Evolutionary conservation across 805 yeast genomes (phyloP).

Genomic region (Metschnikowia santaceciliae): DNA sequence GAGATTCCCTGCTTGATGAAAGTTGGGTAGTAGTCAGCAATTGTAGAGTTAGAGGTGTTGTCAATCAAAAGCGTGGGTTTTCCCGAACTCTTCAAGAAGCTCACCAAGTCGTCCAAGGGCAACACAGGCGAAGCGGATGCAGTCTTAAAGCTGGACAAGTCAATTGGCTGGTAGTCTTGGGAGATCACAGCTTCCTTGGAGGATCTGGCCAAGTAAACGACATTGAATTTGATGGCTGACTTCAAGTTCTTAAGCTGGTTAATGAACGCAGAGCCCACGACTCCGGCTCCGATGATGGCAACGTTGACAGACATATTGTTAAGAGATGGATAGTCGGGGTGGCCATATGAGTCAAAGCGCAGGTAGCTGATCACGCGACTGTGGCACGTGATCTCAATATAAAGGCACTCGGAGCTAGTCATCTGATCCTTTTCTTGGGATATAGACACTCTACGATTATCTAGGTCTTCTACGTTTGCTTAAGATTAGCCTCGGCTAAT

Average conservation of each 20-base stretch:
- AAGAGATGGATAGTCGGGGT: neutral
- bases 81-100: conserved; percentile 61
- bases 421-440: too few relatives aligned
- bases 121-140: conserved; percentile 45
- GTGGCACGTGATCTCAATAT: neutral
- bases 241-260: conserved; percentile 67
- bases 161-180: conserved; percentile 66
- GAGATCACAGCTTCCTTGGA: conserved; percentile 67
- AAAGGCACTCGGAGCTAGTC: too few relatives aligned
- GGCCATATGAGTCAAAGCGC: neutral
- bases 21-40: conserved; percentile 74
- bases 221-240: conserved; percentile 64
- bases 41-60: conserved; percentile 80
- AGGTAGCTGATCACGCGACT: neutral
- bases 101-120: conserved; percentile 54
- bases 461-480: too few relatives aligned
- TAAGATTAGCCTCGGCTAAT: too few relatives aligned
- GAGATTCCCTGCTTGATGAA: conserved; percentile 78
- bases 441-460: too few relatives aligned
- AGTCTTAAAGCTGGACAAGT: conserved; percentile 55
- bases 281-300: conserved; percentile 73
- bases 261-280: conserved; percentile 90
- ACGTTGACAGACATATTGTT: conserved; percentile 36
- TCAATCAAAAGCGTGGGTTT: conserved; percentile 83
- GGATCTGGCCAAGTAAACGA: conserved; percentile 71